Evolutionary conservation across 2,329 filamentous ascomycete species (phyloP).

Genomic region (Alternaria arborescens): DNA sequence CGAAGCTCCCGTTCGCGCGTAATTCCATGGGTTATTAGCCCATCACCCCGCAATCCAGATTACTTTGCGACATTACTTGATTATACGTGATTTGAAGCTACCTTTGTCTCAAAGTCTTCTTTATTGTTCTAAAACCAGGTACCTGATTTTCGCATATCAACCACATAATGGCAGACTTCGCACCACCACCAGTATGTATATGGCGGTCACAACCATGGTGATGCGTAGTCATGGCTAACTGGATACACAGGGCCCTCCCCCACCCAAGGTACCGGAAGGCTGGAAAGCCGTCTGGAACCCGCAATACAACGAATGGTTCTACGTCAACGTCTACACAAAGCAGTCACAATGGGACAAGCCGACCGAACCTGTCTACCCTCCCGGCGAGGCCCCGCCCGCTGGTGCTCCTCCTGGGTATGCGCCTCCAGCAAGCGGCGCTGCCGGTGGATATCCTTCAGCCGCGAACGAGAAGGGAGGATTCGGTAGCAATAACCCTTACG

Average conservation of each 20-base stretch:
- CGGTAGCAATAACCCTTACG: constrained; percentile 75
- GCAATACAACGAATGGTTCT: constrained; percentile 93
- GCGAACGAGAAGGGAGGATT: constrained; percentile 58
- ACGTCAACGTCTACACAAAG: constrained; percentile 87
- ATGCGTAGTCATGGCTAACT: constrained; percentile 17
- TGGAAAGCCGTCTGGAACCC: constrained; percentile 87
- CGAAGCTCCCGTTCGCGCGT: constrained; percentile 13
- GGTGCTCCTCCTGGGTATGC: constrained; percentile 76
- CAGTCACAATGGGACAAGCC: constrained; percentile 91
- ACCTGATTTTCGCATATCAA: neutral
- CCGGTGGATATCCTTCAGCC: constrained; percentile 37
- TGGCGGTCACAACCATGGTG: constrained; percentile 7
- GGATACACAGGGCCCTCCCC: constrained; percentile 59
- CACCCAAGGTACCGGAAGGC: constrained; percentile 73
- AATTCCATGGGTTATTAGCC: constrained; percentile 21
- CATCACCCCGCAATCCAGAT: constrained; percentile 17
- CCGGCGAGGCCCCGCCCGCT: constrained; percentile 56
- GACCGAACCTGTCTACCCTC: constrained; percentile 70
- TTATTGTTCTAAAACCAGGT: no score
- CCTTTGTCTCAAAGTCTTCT: neutral
- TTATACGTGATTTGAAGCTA: neutral
- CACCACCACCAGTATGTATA: constrained; percentile 45
- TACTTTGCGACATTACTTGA: constrained; percentile 11
- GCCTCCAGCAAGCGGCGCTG: constrained; percentile 52
- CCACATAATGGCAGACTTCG: constrained; percentile 45